Evolutionary conservation across 805 yeast genomes (phyloP).

Genomic region (Blastobotrys parvus): DNA sequence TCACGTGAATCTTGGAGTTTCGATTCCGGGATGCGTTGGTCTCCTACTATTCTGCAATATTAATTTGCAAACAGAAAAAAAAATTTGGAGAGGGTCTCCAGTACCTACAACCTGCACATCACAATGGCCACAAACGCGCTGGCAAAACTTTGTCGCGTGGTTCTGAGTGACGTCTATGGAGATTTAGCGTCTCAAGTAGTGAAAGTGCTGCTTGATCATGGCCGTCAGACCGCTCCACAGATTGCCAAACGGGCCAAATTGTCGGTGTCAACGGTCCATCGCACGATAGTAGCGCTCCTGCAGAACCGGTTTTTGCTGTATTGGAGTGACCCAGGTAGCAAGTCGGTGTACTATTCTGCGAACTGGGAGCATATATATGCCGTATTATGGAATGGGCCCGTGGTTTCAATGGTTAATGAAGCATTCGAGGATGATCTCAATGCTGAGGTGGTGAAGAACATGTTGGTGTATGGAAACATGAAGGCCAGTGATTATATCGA

Average conservation of each 20-base stretch:
- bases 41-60: too few species aligned
- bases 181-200: constrained; percentile 61
- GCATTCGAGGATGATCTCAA: constrained; percentile 24
- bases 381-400: constrained; percentile 70
- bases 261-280: constrained; percentile 45
- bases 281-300: constrained; percentile 64
- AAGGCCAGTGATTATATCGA: constrained; percentile 43
- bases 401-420: constrained; percentile 38
- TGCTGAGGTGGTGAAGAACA: constrained; percentile 59
- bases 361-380: constrained; percentile 56
- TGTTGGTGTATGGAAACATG: constrained; percentile 62
- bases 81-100: too few species aligned
- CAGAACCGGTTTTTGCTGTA: constrained; percentile 70
- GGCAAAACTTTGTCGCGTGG: constrained; percentile 20
- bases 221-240: constrained; percentile 33
- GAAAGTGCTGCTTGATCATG: constrained; percentile 54
- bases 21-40: too few species aligned
- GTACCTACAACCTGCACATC: too few species aligned
- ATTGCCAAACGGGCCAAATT: constrained; percentile 30
- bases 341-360: constrained; percentile 40
- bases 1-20: too few species aligned
- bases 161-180: constrained; percentile 42
- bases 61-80: too few species aligned
- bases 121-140: too few species aligned
- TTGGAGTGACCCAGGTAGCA: constrained; percentile 39